Evolutionary conservation across 2,329 filamentous ascomycete species (phyloP), one percentile per base, ranked within the genome.

Genomic region (Exophiala sp.): DNA sequence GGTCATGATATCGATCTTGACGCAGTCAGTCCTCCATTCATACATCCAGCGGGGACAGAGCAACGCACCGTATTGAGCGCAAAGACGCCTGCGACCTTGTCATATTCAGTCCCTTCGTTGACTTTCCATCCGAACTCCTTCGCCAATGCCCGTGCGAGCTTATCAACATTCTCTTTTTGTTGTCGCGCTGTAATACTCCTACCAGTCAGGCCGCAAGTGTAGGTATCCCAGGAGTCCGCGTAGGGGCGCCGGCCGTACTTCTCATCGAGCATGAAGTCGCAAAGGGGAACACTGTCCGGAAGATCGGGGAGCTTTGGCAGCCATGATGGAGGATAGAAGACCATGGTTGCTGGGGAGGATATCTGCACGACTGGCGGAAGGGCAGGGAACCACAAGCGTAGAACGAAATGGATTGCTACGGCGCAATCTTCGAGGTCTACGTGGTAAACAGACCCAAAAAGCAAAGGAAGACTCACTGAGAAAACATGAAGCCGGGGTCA

Each of bases 201-300:
- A 43, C 86, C 86, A 0, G 81, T 81, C 24, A 91, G 59, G 14
- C 86, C 88, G 63, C 86, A 91, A 27, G 83, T 88, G 68, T 85
- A 94, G 1, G 87, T 85, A 47, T 83, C 77, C 39, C 73, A 73
- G 16, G 87, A 83, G 54, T 79, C 73, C 24, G 76, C 73, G 8
- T 86, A 68, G 8, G 86, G 75, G 44, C 72, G 68, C 40, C 87
- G 80, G 29, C 86, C 86, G 62, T 87, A 78, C 39, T 75, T 69
- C 60, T 91, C 86, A 60, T 82, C 78, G 53, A 82, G 78, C 72
- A 94, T 82, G 67, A 94, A 94, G 44, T 91, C 81, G 57, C 77
- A 77, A 50, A 94, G 76, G 3, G 87, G 76, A 59, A 94, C 76
- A 23, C 80, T 80, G 66, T 93, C 87, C 13, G 87, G 87, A 8